phyloP scores from a whole-genome alignment of 345 rosid species.

The Citrus sinensis region DVS_A1.0 CM039167.1:3658001-3658500 shows the following conservation, averaged over 20 bases:
- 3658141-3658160: background rate
- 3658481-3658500: background rate
- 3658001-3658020: background rate
- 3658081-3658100: background rate
- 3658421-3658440: constrained; percentile 54
- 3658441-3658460: constrained; percentile 88
- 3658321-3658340: constrained; percentile 49
- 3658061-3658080: background rate
- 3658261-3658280: constrained; percentile 58
- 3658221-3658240: background rate
- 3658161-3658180: background rate
- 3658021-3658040: background rate
- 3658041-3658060: background rate
- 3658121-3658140: no score
- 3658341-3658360: constrained; percentile 33
- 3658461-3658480: constrained; percentile 63
- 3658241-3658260: background rate
- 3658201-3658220: background rate
- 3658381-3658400: background rate
- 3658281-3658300: constrained; percentile 82
- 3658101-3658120: background rate
- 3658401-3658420: constrained; percentile 8
- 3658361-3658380: background rate
- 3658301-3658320: constrained; percentile 67
- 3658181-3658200: background rate